Conservation (phyloP, 139 green algal species). For the Picochlorum costavermella region DNA sequence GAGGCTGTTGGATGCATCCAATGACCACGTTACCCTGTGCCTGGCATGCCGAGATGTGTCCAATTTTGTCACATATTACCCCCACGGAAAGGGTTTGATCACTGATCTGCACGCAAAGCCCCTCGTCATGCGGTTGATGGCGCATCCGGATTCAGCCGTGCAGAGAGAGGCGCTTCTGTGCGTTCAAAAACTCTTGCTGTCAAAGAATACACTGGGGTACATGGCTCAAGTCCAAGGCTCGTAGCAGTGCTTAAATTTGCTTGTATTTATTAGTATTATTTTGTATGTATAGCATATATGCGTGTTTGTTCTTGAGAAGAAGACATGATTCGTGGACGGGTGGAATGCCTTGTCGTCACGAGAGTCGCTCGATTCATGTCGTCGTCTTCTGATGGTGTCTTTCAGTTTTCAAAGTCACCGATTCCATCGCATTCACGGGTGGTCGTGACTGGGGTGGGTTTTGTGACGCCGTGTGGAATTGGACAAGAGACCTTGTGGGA, state of each 20-base stretch:
- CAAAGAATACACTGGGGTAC: conserved; percentile 62
- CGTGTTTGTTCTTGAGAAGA: too few species aligned
- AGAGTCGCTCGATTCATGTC: conserved; percentile 7
- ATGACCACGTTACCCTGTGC: conserved; percentile 73
- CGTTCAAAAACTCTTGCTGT: conserved; percentile 91
- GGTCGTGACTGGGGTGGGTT: conserved; percentile 78
- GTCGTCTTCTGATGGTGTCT: conserved; percentile 13
- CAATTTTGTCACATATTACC: conserved; percentile 75
- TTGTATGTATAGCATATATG: neutral
- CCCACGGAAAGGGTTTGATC: conserved; percentile 39
- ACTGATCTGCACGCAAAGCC: conserved; percentile 85
- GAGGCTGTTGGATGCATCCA: conserved; percentile 71
- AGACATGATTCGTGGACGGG: too few species aligned
- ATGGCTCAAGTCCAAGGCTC: neutral
- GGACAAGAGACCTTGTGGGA: conserved; percentile 58
- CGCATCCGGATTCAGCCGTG: conserved; percentile 80
- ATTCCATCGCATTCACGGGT: conserved; percentile 36
- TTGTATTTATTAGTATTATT: neutral
- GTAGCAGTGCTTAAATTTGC: neutral
- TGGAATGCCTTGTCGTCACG: neutral
- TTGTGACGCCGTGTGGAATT: conserved; percentile 76
- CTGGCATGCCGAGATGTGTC: conserved; percentile 87
- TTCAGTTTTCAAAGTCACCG: neutral
- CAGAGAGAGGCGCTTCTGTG: conserved; percentile 85
- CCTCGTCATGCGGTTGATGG: conserved; percentile 87